These are phyloP conservation scores for Atkinsonella hypoxylon DNA, from an alignment of 2,329 filamentous ascomycete genomes.

Conservation along the genomic window DNA sequence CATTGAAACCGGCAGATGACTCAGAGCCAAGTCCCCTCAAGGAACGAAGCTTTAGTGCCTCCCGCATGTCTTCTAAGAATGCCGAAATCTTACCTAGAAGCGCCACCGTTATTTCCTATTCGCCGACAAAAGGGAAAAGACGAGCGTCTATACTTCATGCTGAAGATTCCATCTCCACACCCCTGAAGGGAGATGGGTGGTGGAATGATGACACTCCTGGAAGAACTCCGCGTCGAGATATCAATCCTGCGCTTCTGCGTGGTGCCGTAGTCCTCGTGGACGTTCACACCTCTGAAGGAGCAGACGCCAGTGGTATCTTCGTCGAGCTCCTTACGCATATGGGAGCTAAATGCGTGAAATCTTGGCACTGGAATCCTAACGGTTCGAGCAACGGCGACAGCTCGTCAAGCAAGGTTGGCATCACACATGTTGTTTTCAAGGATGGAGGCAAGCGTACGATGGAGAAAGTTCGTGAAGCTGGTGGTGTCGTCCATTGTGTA, in stretches of 20 bases:
- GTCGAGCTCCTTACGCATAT: slow-evolving; percentile 67
- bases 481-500: slow-evolving; percentile 71
- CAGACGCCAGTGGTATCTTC: slow-evolving; percentile 71
- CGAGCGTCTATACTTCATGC: background rate
- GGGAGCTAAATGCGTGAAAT: slow-evolving; percentile 67
- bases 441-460: slow-evolving; percentile 71
- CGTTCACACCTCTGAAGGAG: slow-evolving; percentile 70
- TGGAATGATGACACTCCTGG: slow-evolving; percentile 43
- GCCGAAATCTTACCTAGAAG: slow-evolving; percentile 32
- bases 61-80: slow-evolving; percentile 32
- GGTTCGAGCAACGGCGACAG: slow-evolving; percentile 23
- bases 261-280: slow-evolving; percentile 75
- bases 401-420: slow-evolving; percentile 46
- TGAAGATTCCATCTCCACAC: slow-evolving; percentile 11
- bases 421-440: slow-evolving; percentile 86
- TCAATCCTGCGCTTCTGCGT: slow-evolving; percentile 43
- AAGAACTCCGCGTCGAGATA: slow-evolving; percentile 41
- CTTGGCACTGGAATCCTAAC: slow-evolving; percentile 60
- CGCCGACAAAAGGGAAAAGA: slow-evolving; percentile 33
- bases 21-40: slow-evolving; percentile 36
- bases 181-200: slow-evolving; percentile 40
- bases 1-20: slow-evolving; percentile 56
- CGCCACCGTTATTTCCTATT: slow-evolving; percentile 42
- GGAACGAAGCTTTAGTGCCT: slow-evolving; percentile 38
- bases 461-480: slow-evolving; percentile 63